These are phyloP conservation scores for Scheffersomyces segobiensis DNA, from an alignment of 1,139 yeast genomes.

Conservation along the genomic window DNA sequence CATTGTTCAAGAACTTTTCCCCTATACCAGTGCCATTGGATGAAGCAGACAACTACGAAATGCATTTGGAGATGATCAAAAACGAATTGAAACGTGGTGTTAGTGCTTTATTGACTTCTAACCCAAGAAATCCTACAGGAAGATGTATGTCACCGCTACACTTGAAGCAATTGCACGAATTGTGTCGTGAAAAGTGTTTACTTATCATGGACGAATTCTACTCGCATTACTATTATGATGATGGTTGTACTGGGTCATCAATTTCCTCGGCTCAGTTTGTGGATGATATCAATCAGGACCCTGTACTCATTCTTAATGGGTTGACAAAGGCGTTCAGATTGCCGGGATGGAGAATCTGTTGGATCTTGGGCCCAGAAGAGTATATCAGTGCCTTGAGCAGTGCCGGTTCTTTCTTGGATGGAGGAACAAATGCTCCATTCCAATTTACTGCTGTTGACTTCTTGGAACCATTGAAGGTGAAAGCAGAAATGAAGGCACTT, in stretches of 20 bases:
- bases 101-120: slow-evolving; percentile 60
- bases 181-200: slow-evolving; percentile 59
- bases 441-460: slow-evolving; percentile 64
- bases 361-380: slow-evolving; percentile 69
- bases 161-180: slow-evolving; percentile 51
- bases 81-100: slow-evolving; percentile 63
- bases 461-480: slow-evolving; percentile 53
- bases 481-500: slow-evolving; percentile 58
- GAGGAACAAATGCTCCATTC: slow-evolving; percentile 67
- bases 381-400: slow-evolving; percentile 59
- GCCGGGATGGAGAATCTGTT: slow-evolving; percentile 72
- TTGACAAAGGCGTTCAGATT: slow-evolving; percentile 65
- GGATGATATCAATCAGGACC: slow-evolving; percentile 60
- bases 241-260: slow-evolving; percentile 57
- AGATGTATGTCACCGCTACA: slow-evolving; percentile 55
- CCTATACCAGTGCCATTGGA: slow-evolving; percentile 68
- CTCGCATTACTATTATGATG: slow-evolving; percentile 63
- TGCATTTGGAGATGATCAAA: slow-evolving; percentile 57
- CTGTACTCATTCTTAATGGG: slow-evolving; percentile 65
- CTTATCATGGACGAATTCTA: slow-evolving; percentile 71
- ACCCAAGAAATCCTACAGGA: slow-evolving; percentile 72
- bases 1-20: slow-evolving; percentile 64
- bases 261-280: slow-evolving; percentile 57
- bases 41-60: slow-evolving; percentile 60
- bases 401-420: slow-evolving; percentile 66